These are phyloP conservation scores for Alternaria angustiovoidea DNA, from an alignment of 2,329 filamentous ascomycete species.

Conservation along the genomic window DNA sequence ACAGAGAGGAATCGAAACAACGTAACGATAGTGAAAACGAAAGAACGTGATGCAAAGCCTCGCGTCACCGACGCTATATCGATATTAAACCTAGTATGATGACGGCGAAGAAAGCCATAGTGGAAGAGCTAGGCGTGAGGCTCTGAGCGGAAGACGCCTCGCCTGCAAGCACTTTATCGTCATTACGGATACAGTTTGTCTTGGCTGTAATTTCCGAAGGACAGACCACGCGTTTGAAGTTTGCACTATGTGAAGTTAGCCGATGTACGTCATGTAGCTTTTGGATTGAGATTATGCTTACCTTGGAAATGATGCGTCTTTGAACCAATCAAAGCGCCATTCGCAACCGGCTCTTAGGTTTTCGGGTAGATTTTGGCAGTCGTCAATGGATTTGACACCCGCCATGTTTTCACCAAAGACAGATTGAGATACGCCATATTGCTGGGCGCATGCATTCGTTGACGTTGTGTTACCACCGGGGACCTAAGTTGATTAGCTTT, in stretches of 20 bases:
- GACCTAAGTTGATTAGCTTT: constrained; percentile 33
- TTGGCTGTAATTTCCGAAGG: constrained; percentile 45
- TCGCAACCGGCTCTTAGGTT: constrained; percentile 36
- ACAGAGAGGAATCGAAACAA: constrained; percentile 24
- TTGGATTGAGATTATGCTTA: constrained; percentile 22
- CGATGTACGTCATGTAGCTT: constrained; percentile 6
- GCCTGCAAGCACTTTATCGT: constrained; percentile 38
- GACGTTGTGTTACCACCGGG: constrained; percentile 50
- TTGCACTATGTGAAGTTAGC: constrained; percentile 44
- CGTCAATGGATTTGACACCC: constrained; percentile 41
- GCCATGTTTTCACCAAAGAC: constrained; percentile 42
- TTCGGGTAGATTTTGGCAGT: constrained; percentile 47
- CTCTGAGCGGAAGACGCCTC: constrained; percentile 24
- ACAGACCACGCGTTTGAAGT: constrained; percentile 48
- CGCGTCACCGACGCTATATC: constrained; percentile 35
- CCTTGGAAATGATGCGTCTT: constrained; percentile 46
- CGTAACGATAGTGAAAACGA: constrained; percentile 30
- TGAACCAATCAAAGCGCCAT: constrained; percentile 50
- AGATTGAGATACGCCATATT: constrained; percentile 42
- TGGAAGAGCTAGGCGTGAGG: constrained; percentile 20
- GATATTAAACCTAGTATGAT: constrained; percentile 32
- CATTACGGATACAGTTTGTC: constrained; percentile 45
- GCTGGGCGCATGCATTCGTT: constrained; percentile 42
- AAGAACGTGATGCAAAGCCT: constrained; percentile 28
- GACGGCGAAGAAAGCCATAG: constrained; percentile 26